A percentile compares a stretch with the other conserved stretches of the same genome.
phyloP scores from a whole-genome alignment of 192 early-diverging fungal genomes.

The Coemansia sp. region DNA sequence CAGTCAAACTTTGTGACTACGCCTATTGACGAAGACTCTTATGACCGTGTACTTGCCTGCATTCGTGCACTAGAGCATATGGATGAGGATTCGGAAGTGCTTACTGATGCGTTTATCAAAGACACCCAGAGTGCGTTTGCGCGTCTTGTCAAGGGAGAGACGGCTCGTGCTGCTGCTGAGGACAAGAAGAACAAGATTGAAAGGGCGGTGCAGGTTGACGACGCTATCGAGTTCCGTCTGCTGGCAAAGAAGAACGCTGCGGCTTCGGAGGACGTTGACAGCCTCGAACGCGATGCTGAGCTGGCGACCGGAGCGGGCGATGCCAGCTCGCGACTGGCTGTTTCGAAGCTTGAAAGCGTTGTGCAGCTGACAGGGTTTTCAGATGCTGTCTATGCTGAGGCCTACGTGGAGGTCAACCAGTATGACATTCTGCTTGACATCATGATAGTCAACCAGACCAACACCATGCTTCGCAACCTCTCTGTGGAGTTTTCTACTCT shows the following conservation, averaged over 20 bases:
- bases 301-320: conserved; percentile 78
- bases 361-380: conserved; percentile 97
- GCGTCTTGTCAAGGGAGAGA: conserved; percentile 54
- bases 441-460: conserved; percentile 96
- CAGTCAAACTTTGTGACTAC: conserved; percentile 80
- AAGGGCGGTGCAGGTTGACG: conserved; percentile 78
- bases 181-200: conserved; percentile 30
- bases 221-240: conserved; percentile 84
- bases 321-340: conserved; percentile 65
- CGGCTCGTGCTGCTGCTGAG: conserved; percentile 64
- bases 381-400: conserved; percentile 99
- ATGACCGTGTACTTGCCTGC: conserved; percentile 88
- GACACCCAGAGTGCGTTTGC: conserved; percentile 66
- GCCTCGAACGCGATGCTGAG: conserved; percentile 89
- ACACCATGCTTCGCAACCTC: conserved; percentile 92
- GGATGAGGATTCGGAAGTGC: conserved; percentile 44
- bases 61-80: conserved; percentile 73
- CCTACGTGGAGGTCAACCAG: conserved; percentile 95
- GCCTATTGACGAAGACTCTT: conserved; percentile 97
- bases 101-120: conserved; percentile 59
- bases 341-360: conserved; percentile 91
- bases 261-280: conserved; percentile 62
- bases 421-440: conserved; percentile 97
- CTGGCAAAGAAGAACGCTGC: conserved; percentile 67
- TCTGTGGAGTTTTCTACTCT: conserved; percentile 98